Evolutionary conservation across 768 basidiomycete genomes (phyloP).

Genomic region (Vishniacozyma victoriae): DNA sequence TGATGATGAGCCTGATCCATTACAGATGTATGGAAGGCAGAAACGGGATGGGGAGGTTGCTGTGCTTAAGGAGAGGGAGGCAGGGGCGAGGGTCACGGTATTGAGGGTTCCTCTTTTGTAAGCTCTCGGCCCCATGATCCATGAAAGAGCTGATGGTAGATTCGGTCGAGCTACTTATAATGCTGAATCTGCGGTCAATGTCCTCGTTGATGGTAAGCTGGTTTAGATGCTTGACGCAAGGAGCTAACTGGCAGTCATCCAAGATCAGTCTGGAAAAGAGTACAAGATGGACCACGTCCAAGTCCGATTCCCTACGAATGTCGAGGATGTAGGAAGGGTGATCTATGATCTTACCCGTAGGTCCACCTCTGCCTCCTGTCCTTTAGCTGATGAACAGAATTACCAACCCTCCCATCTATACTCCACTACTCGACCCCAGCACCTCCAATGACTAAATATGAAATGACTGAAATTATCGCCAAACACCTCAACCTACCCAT

Average conservation of each 20-base stretch:
- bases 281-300: slow-evolving; percentile 97
- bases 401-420: slow-evolving; percentile 58
- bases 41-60: slow-evolving; percentile 82
- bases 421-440: slow-evolving; percentile 80
- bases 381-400: slow-evolving; percentile 39
- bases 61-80: slow-evolving; percentile 55
- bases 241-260: slow-evolving; percentile 54
- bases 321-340: slow-evolving; percentile 77
- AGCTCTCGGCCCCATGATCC: slow-evolving; percentile 29
- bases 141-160: slow-evolving; percentile 48
- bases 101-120: slow-evolving; percentile 85
- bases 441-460: slow-evolving; percentile 78
- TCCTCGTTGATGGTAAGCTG: slow-evolving; percentile 61
- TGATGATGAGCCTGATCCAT: slow-evolving; percentile 65
- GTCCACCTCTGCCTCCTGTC: slow-evolving; percentile 22
- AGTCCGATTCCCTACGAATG: slow-evolving; percentile 85
- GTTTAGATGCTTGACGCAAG: background rate
- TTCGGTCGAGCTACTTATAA: slow-evolving; percentile 82
- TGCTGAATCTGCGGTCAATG: slow-evolving; percentile 81
- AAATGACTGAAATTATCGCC: slow-evolving; percentile 66
- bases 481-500: slow-evolving; percentile 60
- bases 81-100: slow-evolving; percentile 56
- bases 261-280: slow-evolving; percentile 75
- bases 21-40: slow-evolving; percentile 80
- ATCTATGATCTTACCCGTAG: slow-evolving; percentile 68